Evolutionary conservation across 2,329 filamentous ascomycete species (phyloP), one percentile per base, ranked within the genome.

Genomic region (Keithomyces neogunnii): DNA sequence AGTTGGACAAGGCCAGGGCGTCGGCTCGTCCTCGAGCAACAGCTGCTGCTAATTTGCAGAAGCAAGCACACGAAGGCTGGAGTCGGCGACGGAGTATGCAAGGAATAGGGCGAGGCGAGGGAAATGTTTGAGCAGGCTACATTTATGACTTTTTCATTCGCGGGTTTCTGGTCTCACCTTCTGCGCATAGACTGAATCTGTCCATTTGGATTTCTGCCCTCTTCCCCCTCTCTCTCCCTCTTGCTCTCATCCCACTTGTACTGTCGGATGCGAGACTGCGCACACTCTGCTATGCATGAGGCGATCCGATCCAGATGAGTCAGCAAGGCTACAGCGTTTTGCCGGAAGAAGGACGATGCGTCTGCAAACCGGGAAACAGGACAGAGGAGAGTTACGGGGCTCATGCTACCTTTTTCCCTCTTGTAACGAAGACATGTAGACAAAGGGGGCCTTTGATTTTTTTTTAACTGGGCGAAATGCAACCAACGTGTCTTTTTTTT

Each of bases 1-100:
- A 70, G 93, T 99, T 64, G 89, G 90, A 54, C 87, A 90, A 69
- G 93, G 93, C 66, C 90, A 95, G 73, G 91, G 91, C 63, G 92
- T 99, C 61, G 88, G 95, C 70, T 88, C 84, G 64, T 86, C 86
- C 62, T 88, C 88, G 63, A 88, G 82, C 68, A 85, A 87, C 66
- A 85, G 89, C 69, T 96, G 91, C 82, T 96, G 91, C 78, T 96
- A 95, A 77, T 78, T 39, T 63, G 54, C 47, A 32, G 32, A 7
- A 43, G 8, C 8, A 8, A 43, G 8, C 8, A 8, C 8, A 38
- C 19, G 26, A 35, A 48, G 35, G 38, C 33, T 19, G 32, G 43
- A 36, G 31, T 40, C 43, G 33, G 51, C 47, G 31, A 49, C 36
- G 43, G 47, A 39, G 51, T 50, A 52, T 28, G 47, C 30, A 30